Evolutionary conservation across 164 flowering plant genomes (phyloP).

Genomic region (Amborella trichopoda): DNA sequence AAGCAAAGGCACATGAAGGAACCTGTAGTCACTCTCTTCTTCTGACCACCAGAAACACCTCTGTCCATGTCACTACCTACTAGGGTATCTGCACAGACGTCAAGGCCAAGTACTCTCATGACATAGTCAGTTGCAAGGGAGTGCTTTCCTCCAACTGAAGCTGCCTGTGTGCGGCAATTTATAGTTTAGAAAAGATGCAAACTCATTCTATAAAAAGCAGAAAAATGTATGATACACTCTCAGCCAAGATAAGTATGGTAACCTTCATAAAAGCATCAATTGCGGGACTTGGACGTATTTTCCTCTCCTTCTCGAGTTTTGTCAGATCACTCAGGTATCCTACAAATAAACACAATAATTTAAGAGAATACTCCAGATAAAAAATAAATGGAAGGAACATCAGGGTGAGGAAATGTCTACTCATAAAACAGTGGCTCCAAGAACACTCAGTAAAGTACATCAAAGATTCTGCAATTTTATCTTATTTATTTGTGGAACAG

Average conservation of each 20-base stretch:
- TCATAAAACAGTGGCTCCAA: too few species aligned
- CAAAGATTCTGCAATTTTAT: too few species aligned
- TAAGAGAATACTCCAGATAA: too few species aligned
- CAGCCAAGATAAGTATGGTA: not conserved
- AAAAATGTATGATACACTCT: not conserved
- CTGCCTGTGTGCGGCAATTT: conserved; percentile 33
- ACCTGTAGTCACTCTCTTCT: conserved; percentile 91
- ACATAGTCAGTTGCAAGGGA: conserved; percentile 71
- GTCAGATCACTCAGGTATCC: conserved; percentile 44
- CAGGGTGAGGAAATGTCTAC: too few species aligned
- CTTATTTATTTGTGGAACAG: too few species aligned
- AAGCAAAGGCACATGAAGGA: not conserved
- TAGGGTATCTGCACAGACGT: conserved; percentile 65
- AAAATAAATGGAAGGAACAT: too few species aligned
- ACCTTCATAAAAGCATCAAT: conserved; percentile 98
- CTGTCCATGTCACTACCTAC: conserved; percentile 89
- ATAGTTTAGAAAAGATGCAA: not conserved
- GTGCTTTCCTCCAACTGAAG: conserved; percentile 60
- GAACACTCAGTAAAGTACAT: too few species aligned
- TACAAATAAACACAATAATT: too few species aligned
- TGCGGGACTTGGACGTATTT: conserved; percentile 65
- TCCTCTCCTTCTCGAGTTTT: conserved; percentile 55
- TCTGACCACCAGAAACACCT: conserved; percentile 93
- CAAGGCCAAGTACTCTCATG: conserved; percentile 85
- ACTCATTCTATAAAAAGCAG: not conserved